Conservation (phyloP, 108 stramenopile genomes). For the Nitzschia inconspicua region DNA sequence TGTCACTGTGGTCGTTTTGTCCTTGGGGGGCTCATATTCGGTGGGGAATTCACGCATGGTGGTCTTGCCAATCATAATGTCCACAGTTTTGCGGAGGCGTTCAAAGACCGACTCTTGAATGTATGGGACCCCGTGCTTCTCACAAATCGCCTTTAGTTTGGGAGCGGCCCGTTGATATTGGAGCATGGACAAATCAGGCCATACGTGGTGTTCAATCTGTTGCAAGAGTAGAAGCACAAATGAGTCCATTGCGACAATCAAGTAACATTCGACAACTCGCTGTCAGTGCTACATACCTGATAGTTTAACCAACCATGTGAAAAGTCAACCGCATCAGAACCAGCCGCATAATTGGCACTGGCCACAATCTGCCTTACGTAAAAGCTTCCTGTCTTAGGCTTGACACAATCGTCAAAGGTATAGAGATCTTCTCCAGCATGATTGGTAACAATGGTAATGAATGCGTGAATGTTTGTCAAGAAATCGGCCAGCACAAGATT, state of each 20-base stretch:
- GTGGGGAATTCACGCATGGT: slow-evolving; percentile 86
- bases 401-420: slow-evolving; percentile 80
- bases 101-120: slow-evolving; percentile 78
- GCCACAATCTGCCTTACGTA: slow-evolving; percentile 88
- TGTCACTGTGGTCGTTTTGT: slow-evolving; percentile 26
- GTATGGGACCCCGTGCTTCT: slow-evolving; percentile 88
- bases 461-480: slow-evolving; percentile 81
- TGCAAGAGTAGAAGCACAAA: not conserved
- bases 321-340: slow-evolving; percentile 79
- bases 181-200: slow-evolving; percentile 85
- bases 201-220: slow-evolving; percentile 86
- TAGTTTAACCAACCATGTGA: slow-evolving; percentile 89
- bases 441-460: slow-evolving; percentile 80
- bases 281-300: slow-evolving; percentile 24
- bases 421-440: slow-evolving; percentile 87
- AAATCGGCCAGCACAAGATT: slow-evolving; percentile 84
- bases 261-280: not conserved
- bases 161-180: slow-evolving; percentile 82
- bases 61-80: slow-evolving; percentile 81
- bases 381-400: slow-evolving; percentile 80
- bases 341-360: slow-evolving; percentile 73
- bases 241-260: not conserved
- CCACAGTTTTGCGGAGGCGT: slow-evolving; percentile 75
- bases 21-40: slow-evolving; percentile 45
- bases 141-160: slow-evolving; percentile 68